Conservation (phyloP, 805 yeast species). For the Saturnispora ahearnii region DNA sequence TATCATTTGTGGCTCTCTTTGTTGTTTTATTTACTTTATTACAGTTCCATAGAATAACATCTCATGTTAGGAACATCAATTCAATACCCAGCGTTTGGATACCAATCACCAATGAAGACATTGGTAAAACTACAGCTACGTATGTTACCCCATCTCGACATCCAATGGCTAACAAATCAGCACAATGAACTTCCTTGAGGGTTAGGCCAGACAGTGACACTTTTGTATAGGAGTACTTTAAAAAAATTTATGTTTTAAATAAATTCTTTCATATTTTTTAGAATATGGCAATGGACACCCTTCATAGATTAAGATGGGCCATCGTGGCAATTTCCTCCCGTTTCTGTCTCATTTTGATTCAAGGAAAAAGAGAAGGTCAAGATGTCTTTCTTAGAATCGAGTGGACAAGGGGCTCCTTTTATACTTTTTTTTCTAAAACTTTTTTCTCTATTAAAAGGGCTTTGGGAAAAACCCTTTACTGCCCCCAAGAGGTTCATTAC, state of each 20-base stretch:
- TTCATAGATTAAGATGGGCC: conserved; percentile 51
- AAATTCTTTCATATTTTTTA: conserved; percentile 6
- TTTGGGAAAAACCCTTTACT: not conserved
- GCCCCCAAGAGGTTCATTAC: not conserved
- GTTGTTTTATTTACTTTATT: conserved; percentile 41
- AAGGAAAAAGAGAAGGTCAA: conserved; percentile 23
- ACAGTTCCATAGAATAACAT: conserved; percentile 51
- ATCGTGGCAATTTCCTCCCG: conserved; percentile 63
- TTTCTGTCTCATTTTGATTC: conserved; percentile 45
- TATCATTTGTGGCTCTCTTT: conserved; percentile 59
- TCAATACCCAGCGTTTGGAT: conserved; percentile 76
- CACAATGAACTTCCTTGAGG: conserved; percentile 57
- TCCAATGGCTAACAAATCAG: conserved; percentile 45
- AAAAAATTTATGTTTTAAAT: conserved; percentile 19
- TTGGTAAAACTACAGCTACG: conserved; percentile 28
- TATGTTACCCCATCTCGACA: conserved; percentile 43
- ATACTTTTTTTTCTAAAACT: not conserved
- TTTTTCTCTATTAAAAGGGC: not conserved
- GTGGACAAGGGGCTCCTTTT: conserved; percentile 1
- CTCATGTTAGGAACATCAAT: conserved; percentile 47
- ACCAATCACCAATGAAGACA: conserved; percentile 53
- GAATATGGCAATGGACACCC: conserved; percentile 57
- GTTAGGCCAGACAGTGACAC: conserved; percentile 17
- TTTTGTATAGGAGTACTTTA: conserved; percentile 43
- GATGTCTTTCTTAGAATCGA: not conserved